Percentiles rank a stretch among this genome's conserved stretches.
These are phyloP conservation scores for Gnetum montanum DNA, from an alignment of 75 land plant species.

Conservation along the genomic window DNA sequence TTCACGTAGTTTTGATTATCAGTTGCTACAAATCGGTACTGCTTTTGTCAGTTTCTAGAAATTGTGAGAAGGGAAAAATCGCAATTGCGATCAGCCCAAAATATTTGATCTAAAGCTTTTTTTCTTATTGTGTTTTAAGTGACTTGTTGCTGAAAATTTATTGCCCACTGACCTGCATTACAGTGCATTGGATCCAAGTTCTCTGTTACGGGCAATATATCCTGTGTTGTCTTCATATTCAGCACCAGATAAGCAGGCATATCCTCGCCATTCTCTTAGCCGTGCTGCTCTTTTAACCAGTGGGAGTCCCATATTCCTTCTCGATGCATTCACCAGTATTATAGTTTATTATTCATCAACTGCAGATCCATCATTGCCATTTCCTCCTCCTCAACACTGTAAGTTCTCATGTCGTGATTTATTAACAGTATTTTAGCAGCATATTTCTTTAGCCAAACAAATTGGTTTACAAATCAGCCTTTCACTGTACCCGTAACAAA, in stretches of 20 bases:
- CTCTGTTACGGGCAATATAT: constrained; percentile 79
- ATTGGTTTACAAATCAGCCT: background rate
- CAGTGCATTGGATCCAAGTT: constrained; percentile 93
- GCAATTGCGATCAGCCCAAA: no score
- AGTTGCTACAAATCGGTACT: no score
- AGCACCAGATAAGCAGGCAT: constrained; percentile 94
- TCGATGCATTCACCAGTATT: constrained; percentile 88
- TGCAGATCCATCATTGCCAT: constrained; percentile 84
- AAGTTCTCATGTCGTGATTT: no score
- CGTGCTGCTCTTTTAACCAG: constrained; percentile 96
- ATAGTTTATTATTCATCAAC: constrained; percentile 93
- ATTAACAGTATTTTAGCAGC: background rate
- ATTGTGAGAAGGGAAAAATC: no score
- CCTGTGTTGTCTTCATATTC: constrained; percentile 80
- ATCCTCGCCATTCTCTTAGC: constrained; percentile 95
- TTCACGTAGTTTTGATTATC: no score
- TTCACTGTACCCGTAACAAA: background rate
- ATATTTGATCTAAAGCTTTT: no score
- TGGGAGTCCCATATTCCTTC: constrained; percentile 92
- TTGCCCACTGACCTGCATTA: no score
- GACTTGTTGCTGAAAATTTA: no score
- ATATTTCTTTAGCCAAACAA: background rate
- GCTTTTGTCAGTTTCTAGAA: no score
- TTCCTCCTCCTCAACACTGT: constrained; percentile 99
- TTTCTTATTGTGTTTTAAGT: no score